Percentiles rank a stretch among this genome's conserved stretches.
Evolutionary conservation across 1,284 basidiomycete species (phyloP).

Genomic region (Melampsora americana): DNA sequence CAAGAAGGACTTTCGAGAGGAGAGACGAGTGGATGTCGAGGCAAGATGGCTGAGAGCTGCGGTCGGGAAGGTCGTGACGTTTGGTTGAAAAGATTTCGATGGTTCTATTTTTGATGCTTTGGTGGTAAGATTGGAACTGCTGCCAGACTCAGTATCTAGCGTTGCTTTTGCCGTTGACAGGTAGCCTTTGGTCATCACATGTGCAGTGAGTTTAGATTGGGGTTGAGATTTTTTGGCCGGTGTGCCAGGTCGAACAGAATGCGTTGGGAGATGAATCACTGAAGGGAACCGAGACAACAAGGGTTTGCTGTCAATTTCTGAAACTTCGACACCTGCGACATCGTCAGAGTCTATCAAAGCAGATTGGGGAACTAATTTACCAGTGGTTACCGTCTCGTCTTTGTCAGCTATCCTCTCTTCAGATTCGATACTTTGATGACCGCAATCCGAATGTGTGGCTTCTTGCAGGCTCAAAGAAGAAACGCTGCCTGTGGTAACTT

Average conservation of each 20-base stretch:
- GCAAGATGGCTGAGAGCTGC: slow-evolving; percentile 11
- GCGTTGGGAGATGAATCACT: background rate
- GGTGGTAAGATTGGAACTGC: background rate
- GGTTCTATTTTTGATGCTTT: background rate
- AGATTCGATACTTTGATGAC: background rate
- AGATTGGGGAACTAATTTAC: background rate
- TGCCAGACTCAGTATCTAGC: slow-evolving; percentile 8
- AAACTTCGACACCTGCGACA: background rate
- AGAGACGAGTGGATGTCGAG: background rate
- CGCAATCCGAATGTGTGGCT: background rate
- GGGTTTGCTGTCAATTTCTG: background rate
- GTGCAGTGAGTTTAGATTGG: slow-evolving; percentile 16
- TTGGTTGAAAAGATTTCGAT: slow-evolving; percentile 13
- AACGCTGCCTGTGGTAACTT: too few species aligned
- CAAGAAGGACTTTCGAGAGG: background rate
- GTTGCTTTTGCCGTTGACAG: slow-evolving; percentile 24
- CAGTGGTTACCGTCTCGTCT: background rate
- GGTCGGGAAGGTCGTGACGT: slow-evolving; percentile 28
- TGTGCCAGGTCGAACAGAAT: background rate
- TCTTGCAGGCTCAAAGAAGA: too few species aligned
- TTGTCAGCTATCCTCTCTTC: background rate
- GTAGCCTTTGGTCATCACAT: slow-evolving; percentile 29
- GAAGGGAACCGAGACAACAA: background rate
- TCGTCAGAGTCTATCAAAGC: background rate
- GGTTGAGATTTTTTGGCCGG: slow-evolving; percentile 22